These are phyloP conservation scores for Lodderomyces jiufengensis DNA, from an alignment of 1,139 yeast species.

Conservation along the genomic window DNA sequence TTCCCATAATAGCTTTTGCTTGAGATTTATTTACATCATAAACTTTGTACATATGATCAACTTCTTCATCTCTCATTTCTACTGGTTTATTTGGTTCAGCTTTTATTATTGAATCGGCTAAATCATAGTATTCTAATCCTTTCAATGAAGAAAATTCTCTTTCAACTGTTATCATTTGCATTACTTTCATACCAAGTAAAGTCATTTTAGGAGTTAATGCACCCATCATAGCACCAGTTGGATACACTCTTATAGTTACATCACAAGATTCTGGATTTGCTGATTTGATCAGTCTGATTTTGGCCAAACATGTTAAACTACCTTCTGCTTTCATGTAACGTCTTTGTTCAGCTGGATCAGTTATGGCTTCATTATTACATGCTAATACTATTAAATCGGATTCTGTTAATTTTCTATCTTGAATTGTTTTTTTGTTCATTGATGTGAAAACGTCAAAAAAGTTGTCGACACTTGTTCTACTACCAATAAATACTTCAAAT, in stretches of 20 bases:
- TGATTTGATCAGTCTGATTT: slow-evolving; percentile 66
- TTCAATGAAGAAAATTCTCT: slow-evolving; percentile 84
- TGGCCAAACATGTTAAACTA: slow-evolving; percentile 64
- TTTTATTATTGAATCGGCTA: slow-evolving; percentile 56
- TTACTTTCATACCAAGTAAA: slow-evolving; percentile 65
- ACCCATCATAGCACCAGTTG: slow-evolving; percentile 48
- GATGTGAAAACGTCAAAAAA: slow-evolving; percentile 90
- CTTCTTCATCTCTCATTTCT: slow-evolving; percentile 30
- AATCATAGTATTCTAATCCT: slow-evolving; percentile 79
- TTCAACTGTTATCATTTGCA: slow-evolving; percentile 88
- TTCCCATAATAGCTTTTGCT: slow-evolving; percentile 80
- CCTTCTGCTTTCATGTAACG: slow-evolving; percentile 25
- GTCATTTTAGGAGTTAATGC: slow-evolving; percentile 61
- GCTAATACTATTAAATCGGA: slow-evolving; percentile 76
- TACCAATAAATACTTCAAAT: slow-evolving; percentile 68
- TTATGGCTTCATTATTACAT: slow-evolving; percentile 29
- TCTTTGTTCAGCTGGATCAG: slow-evolving; percentile 14
- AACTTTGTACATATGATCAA: slow-evolving; percentile 36
- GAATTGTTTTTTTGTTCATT: slow-evolving; percentile 48
- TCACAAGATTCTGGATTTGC: slow-evolving; percentile 67
- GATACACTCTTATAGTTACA: slow-evolving; percentile 64
- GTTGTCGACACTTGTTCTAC: slow-evolving; percentile 78
- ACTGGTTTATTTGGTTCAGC: slow-evolving; percentile 57
- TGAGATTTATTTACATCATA: slow-evolving; percentile 81
- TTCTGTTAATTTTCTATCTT: slow-evolving; percentile 60